Percentiles rank a stretch among this genome's conserved stretches.
These are phyloP conservation scores for Sclerospora graminicola DNA, from an alignment of 352 stramenopile species.

Conservation along the genomic window DNA sequence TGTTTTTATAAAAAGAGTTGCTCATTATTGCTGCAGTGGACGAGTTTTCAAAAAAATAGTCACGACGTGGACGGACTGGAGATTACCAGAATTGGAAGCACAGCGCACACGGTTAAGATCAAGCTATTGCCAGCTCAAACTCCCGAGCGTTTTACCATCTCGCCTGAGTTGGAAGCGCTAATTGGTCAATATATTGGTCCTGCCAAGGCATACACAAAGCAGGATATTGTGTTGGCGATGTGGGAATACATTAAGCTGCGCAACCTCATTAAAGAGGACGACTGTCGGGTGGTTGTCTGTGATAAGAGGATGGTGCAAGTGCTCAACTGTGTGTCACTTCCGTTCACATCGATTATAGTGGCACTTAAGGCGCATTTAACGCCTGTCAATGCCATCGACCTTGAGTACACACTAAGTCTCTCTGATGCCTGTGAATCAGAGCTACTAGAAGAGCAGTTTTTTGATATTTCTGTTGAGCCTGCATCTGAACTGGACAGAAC, in stretches of 20 bases:
- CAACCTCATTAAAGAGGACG: slow-evolving; percentile 75
- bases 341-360: slow-evolving; percentile 58
- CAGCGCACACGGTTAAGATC: slow-evolving; percentile 50
- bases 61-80: slow-evolving; percentile 52
- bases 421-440: slow-evolving; percentile 17
- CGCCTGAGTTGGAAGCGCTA: slow-evolving; percentile 24
- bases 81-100: slow-evolving; percentile 37
- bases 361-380: slow-evolving; percentile 59
- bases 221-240: slow-evolving; percentile 58
- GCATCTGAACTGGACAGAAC: slow-evolving; percentile 39
- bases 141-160: slow-evolving; percentile 52
- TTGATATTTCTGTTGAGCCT: slow-evolving; percentile 46
- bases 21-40: slow-evolving; percentile 32
- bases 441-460: slow-evolving; percentile 40
- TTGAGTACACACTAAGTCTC: slow-evolving; percentile 56
- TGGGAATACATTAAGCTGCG: slow-evolving; percentile 72
- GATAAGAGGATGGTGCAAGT: slow-evolving; percentile 40
- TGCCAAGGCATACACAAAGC: slow-evolving; percentile 49
- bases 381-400: slow-evolving; percentile 32
- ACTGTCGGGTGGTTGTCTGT: slow-evolving; percentile 61
- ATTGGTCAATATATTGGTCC: slow-evolving; percentile 33
- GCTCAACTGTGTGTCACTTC: slow-evolving; percentile 57
- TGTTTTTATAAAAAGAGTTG: too few species aligned
- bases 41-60: slow-evolving; percentile 61
- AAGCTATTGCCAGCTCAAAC: slow-evolving; percentile 49